These are phyloP conservation scores for Candida sanyiensis DNA, from an alignment of 805 yeast species.

Conservation along the genomic window DNA sequence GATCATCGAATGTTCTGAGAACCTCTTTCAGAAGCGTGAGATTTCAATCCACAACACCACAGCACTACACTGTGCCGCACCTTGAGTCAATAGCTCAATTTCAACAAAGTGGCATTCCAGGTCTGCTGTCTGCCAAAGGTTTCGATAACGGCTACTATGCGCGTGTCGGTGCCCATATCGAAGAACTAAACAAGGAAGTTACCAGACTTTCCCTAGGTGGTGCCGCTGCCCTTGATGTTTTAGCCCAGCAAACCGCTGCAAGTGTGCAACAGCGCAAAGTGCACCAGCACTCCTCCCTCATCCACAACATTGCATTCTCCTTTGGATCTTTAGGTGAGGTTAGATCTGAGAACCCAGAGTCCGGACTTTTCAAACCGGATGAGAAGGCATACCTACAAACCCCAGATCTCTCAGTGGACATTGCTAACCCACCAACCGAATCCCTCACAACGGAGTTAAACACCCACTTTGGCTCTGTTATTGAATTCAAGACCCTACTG, in stretches of 20 bases:
- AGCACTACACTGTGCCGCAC: constrained; percentile 11
- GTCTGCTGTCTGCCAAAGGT: constrained; percentile 43
- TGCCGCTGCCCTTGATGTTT: constrained; percentile 18
- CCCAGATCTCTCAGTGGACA: constrained; percentile 35
- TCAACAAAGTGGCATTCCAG: constrained; percentile 37
- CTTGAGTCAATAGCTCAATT: constrained; percentile 12
- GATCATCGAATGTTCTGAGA: constrained; percentile 1
- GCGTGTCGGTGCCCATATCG: constrained; percentile 35
- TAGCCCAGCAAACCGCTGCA: constrained; percentile 26
- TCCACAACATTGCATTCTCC: constrained; percentile 34
- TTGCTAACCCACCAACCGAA: constrained; percentile 24
- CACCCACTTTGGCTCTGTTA: constrained; percentile 60
- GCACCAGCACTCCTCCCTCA: constrained; percentile 35
- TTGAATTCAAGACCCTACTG: constrained; percentile 68
- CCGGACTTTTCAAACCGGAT: constrained; percentile 11
- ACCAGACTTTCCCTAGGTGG: constrained; percentile 23
- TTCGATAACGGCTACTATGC: constrained; percentile 47
- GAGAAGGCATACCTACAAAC: constrained; percentile 35
- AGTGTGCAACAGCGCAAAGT: constrained; percentile 28
- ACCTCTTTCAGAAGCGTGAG: background rate
- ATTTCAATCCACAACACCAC: constrained; percentile 10
- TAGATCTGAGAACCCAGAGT: constrained; percentile 12
- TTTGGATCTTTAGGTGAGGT: constrained; percentile 29
- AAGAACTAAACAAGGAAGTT: constrained; percentile 34
- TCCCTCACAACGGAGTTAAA: constrained; percentile 40